Percentiles rank a stretch among this genome's conserved stretches.
Conservation (phyloP, 106 monocot species). For the Triglochin maritima region DNA sequence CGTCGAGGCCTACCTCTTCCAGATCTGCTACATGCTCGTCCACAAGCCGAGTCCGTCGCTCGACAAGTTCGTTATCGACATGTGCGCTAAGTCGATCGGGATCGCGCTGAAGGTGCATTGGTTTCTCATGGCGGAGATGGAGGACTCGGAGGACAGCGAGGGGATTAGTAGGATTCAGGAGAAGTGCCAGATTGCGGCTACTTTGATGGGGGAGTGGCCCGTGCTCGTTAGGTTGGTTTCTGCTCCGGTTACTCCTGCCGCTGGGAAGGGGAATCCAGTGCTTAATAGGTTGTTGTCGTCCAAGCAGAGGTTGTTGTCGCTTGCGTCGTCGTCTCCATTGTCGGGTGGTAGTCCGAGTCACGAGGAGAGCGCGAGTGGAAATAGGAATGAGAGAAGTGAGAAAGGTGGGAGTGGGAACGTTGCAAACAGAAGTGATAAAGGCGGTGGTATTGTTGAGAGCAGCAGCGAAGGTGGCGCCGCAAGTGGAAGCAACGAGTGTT, state of each 20-base stretch:
- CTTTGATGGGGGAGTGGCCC: constrained; percentile 88
- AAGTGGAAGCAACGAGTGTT: neutral
- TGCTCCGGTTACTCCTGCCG: constrained; percentile 8
- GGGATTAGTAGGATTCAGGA: constrained; percentile 83
- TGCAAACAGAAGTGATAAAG: neutral
- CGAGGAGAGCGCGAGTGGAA: constrained; percentile 14
- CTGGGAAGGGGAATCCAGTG: constrained; percentile 38
- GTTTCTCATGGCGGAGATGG: constrained; percentile 92
- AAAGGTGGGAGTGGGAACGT: constrained; percentile 3
- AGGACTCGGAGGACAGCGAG: constrained; percentile 75
- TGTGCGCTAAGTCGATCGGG: constrained; percentile 78
- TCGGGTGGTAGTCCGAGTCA: constrained; percentile 16
- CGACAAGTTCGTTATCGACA: constrained; percentile 93
- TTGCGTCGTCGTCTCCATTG: constrained; percentile 39
- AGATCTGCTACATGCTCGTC: constrained; percentile 99
- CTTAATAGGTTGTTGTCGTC: constrained; percentile 72
- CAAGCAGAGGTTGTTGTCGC: constrained; percentile 65
- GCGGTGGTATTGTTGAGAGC: neutral
- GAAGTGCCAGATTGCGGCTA: constrained; percentile 97
- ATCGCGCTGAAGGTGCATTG: constrained; percentile 97
- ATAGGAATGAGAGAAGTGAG: neutral
- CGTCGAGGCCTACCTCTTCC: constrained; percentile 82
- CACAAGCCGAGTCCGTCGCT: constrained; percentile 94
- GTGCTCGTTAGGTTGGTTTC: constrained; percentile 33
- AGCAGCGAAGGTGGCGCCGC: neutral